phyloP scores from a whole-genome alignment of 1,284 basidiomycete genomes.

The Agroathelia rolfsii region DNA sequence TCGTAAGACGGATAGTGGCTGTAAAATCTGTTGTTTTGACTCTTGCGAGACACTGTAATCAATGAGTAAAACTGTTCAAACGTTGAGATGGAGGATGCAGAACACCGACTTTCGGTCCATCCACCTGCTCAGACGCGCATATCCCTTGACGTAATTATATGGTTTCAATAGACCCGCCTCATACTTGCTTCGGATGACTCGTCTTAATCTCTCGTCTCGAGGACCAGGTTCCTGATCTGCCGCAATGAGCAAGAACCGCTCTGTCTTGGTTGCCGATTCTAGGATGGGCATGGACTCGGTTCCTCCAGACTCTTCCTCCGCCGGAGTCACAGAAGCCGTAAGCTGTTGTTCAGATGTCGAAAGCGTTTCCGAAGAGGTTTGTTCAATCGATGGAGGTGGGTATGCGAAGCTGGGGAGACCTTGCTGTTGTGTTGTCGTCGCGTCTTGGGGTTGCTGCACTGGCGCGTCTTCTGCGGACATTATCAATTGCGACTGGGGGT shows the following conservation, averaged over 20 bases:
- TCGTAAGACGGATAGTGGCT: slow-evolving; percentile 81
- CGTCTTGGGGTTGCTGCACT: slow-evolving; percentile 1
- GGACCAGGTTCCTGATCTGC: slow-evolving; percentile 92
- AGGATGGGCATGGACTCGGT: slow-evolving; percentile 29
- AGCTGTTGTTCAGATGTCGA: slow-evolving; percentile 10
- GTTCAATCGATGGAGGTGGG: slow-evolving; percentile 11
- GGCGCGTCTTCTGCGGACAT: slow-evolving; percentile 6
- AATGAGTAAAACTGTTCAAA: slow-evolving; percentile 3
- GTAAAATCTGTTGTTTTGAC: slow-evolving; percentile 83
- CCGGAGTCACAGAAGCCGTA: slow-evolving; percentile 12
- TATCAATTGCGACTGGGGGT: slow-evolving; percentile 19
- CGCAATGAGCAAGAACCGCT: slow-evolving; percentile 87
- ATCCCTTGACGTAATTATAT: slow-evolving; percentile 94
- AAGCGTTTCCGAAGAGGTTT: slow-evolving; percentile 10
- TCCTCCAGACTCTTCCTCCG: slow-evolving; percentile 13
- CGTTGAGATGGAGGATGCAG: slow-evolving; percentile 3
- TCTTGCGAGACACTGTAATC: slow-evolving; percentile 69
- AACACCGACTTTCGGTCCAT: slow-evolving; percentile 77
- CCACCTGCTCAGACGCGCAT: slow-evolving; percentile 83
- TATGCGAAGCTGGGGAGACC: slow-evolving; percentile 12
- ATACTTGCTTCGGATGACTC: slow-evolving; percentile 94
- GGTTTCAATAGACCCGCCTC: slow-evolving; percentile 92
- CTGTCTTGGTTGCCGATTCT: slow-evolving; percentile 66
- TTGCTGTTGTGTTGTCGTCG: slow-evolving; percentile 8
- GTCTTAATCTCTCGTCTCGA: slow-evolving; percentile 80